These are phyloP conservation scores for Nicotiana benthamiana DNA, from an alignment of 257 asterid genomes.

Conservation along the genomic window DNA sequence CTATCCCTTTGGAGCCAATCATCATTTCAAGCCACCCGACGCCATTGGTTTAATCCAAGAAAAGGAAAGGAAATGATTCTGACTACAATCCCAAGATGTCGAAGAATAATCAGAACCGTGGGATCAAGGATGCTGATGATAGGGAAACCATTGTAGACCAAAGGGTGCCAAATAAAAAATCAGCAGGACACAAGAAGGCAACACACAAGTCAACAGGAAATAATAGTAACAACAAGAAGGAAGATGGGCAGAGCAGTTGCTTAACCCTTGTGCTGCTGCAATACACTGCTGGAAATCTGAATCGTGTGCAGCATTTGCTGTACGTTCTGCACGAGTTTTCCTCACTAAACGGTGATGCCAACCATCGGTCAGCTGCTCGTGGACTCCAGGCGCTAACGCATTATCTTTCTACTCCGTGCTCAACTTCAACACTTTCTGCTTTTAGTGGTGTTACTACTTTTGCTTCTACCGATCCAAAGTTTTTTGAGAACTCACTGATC, in stretches of 20 bases:
- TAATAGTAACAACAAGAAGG: slow-evolving; percentile 54
- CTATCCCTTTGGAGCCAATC: slow-evolving; percentile 20
- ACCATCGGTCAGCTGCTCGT: slow-evolving; percentile 67
- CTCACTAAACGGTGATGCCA: slow-evolving; percentile 64
- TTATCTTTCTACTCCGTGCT: slow-evolving; percentile 37
- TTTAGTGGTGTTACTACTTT: slow-evolving; percentile 27
- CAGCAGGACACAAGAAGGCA: slow-evolving; percentile 31
- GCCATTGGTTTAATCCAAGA: slow-evolving; percentile 29
- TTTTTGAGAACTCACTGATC: slow-evolving; percentile 53
- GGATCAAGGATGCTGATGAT: slow-evolving; percentile 13
- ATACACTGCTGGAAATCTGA: slow-evolving; percentile 45
- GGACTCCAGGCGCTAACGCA: slow-evolving; percentile 62
- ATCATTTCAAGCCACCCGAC: slow-evolving; percentile 18
- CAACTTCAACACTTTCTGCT: slow-evolving; percentile 11
- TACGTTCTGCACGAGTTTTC: slow-evolving; percentile 62
- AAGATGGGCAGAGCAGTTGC: slow-evolving; percentile 89
- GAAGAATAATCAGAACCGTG: slow-evolving; percentile 19
- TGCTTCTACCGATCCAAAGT: slow-evolving; percentile 42
- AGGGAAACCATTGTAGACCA: slow-evolving; percentile 10
- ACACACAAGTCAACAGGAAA: slow-evolving; percentile 14
- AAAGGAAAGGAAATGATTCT: slow-evolving; percentile 37
- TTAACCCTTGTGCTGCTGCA: slow-evolving; percentile 81
- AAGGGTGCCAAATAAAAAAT: slow-evolving; percentile 14
- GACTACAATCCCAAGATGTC: slow-evolving; percentile 17
- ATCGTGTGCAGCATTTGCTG: slow-evolving; percentile 65